Conservation (phyloP, 2,329 filamentous ascomycete genomes). For the Periconia macrospinosa region DNA sequence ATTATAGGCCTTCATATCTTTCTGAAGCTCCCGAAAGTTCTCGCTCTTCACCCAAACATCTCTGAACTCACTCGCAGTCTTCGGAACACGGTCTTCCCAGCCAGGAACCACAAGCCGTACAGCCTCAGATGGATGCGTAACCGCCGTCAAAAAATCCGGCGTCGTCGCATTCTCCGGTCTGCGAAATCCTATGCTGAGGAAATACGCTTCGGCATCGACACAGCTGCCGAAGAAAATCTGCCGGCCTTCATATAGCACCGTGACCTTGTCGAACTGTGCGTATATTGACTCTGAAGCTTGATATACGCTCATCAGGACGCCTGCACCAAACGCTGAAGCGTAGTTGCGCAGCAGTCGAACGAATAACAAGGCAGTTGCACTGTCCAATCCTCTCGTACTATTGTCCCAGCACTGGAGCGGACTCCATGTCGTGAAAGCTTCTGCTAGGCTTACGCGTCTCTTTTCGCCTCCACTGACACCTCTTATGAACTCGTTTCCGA, state of each 20-base stretch:
- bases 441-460: constrained; percentile 32
- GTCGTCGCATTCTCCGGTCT: too few species aligned
- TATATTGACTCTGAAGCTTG: constrained; percentile 69
- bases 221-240: constrained; percentile 73
- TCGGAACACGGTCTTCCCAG: too few species aligned
- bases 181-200: too few species aligned
- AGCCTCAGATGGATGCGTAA: too few species aligned
- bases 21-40: too few species aligned
- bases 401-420: constrained; percentile 71
- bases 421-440: constrained; percentile 60
- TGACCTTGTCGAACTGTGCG: constrained; percentile 68
- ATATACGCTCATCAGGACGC: constrained; percentile 54
- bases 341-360: constrained; percentile 51
- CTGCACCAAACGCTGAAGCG: constrained; percentile 35
- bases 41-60: too few species aligned
- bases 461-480: constrained; percentile 73
- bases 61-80: too few species aligned
- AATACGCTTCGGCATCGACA: constrained; percentile 66
- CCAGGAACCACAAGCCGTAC: too few species aligned
- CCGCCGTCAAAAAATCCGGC: too few species aligned
- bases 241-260: constrained; percentile 67
- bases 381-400: constrained; percentile 28
- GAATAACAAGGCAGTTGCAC: constrained; percentile 58
- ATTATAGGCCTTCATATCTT: too few species aligned
- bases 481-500: constrained; percentile 73